phyloP scores from a whole-genome alignment of 2,329 filamentous ascomycete genomes.

The Lachnellula hyalina region DNA sequence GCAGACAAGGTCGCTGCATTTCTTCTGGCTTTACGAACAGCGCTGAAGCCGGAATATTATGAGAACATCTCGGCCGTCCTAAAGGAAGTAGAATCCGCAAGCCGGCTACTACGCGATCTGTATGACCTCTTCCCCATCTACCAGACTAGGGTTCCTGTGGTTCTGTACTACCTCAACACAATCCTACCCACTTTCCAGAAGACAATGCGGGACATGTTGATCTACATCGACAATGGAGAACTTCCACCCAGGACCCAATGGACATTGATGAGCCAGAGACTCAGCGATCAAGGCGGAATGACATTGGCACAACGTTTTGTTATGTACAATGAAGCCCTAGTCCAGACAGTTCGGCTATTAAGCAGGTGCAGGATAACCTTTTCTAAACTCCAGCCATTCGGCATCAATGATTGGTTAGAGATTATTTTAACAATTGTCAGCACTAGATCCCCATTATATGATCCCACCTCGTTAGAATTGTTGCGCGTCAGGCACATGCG shows the following conservation, averaged over 20 bases:
- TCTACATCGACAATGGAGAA: conserved; percentile 46
- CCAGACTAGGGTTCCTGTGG: conserved; percentile 42
- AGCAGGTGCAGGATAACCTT: conserved; percentile 38
- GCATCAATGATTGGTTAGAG: not conserved
- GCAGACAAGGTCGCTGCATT: conserved; percentile 43
- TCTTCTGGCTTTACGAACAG: conserved; percentile 45
- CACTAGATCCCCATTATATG: conserved; percentile 46
- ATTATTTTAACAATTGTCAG: conserved; percentile 25
- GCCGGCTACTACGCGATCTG: conserved; percentile 46
- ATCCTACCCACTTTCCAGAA: conserved; percentile 50
- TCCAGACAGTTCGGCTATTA: conserved; percentile 45
- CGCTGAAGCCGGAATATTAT: conserved; percentile 39
- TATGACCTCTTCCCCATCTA: conserved; percentile 50
- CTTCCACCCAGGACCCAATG: conserved; percentile 46
- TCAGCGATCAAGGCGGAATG: conserved; percentile 48
- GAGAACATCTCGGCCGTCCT: conserved; percentile 44
- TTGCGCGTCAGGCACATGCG: conserved; percentile 45
- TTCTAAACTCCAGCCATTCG: not conserved
- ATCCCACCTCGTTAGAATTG: conserved; percentile 49
- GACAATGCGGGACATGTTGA: conserved; percentile 48
- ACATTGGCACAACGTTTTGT: conserved; percentile 48
- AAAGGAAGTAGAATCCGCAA: conserved; percentile 30
- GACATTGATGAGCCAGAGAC: conserved; percentile 52
- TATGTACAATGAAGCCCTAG: conserved; percentile 51
- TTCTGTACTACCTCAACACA: conserved; percentile 51